These are phyloP conservation scores for Neurospora sp. DNA, from an alignment of 495 filamentous ascomycete genomes.

Conservation along the genomic window DNA sequence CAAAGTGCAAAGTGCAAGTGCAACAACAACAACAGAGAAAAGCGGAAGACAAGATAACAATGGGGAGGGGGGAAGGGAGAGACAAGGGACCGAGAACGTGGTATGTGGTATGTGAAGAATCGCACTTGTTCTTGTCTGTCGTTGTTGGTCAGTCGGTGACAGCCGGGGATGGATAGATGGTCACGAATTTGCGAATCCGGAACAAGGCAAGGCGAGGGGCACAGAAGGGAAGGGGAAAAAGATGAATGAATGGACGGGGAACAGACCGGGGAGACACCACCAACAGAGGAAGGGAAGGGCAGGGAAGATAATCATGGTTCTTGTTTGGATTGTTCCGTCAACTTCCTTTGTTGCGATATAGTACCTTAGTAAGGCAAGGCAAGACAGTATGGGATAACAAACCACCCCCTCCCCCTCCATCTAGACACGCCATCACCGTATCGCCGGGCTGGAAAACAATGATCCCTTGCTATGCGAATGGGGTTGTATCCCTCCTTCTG, in stretches of 20 bases:
- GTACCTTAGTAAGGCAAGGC: neutral
- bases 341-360: neutral
- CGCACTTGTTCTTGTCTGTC: neutral
- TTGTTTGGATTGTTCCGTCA: neutral
- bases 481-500: neutral
- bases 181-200: neutral
- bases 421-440: neutral
- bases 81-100: neutral
- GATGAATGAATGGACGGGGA: neutral
- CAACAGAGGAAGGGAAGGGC: neutral
- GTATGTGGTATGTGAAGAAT: neutral
- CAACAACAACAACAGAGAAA: too few relatives aligned
- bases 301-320: neutral
- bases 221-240: neutral
- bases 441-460: neutral
- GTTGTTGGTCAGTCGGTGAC: too few relatives aligned
- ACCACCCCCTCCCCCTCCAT: too few relatives aligned
- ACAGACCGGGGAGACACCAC: neutral
- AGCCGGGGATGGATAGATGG: neutral
- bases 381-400: too few relatives aligned
- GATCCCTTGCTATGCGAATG: neutral
- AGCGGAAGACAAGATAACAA: conserved; percentile 3
- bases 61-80: conserved; percentile 1
- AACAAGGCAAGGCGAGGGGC: neutral
- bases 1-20: neutral